Conservation (phyloP, 2,329 filamentous ascomycete genomes). For the Xylaria multiplex region DNA sequence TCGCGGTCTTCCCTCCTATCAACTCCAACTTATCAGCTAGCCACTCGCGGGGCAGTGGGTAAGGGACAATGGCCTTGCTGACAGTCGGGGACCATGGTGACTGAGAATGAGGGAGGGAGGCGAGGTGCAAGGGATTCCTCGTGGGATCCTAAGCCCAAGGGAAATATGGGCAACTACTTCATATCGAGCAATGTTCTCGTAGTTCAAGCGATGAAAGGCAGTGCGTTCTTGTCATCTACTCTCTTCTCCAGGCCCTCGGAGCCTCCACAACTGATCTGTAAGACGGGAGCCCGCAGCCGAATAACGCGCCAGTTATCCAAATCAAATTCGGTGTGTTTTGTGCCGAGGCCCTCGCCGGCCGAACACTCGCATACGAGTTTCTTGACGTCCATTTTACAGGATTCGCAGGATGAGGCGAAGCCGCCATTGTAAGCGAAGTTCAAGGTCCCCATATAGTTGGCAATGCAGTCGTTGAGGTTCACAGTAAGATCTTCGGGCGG, state of each 20-base stretch:
- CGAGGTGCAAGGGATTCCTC: background rate
- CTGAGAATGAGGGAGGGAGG: too few species aligned
- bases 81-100: too few species aligned
- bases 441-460: conserved; percentile 10
- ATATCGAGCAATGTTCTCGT: background rate
- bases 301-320: conserved; percentile 1
- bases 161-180: background rate
- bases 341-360: background rate
- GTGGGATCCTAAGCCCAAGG: background rate
- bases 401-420: background rate
- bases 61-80: background rate
- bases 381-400: background rate
- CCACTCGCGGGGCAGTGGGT: background rate
- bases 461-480: conserved; percentile 10
- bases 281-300: background rate
- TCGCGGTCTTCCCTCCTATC: background rate
- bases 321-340: background rate
- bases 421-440: background rate
- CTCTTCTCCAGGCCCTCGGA: too few species aligned
- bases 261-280: too few species aligned
- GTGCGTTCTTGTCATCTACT: too few species aligned
- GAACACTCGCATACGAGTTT: conserved; percentile 6
- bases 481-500: background rate
- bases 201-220: background rate
- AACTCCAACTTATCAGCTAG: background rate